Base-by-base conservation (phyloP, 169 alveolate species). In the Cyclospora cayetanensis region DNA sequence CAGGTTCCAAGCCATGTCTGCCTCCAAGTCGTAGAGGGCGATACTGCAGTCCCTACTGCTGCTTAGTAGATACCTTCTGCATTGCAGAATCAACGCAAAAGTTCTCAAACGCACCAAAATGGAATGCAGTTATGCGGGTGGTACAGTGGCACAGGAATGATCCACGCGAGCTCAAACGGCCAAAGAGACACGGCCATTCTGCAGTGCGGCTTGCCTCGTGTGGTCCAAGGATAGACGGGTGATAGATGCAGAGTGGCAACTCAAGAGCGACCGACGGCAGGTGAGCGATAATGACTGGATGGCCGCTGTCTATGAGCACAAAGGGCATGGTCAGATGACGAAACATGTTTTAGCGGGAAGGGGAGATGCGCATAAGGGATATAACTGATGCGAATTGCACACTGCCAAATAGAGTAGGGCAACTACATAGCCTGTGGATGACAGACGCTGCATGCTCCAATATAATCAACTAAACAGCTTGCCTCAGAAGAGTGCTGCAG, bases 31-130 rank as follows among this genome's bases (percentile, higher is more conserved):
- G 87, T 70, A 87, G 41, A 87, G 79, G 15, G 92, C 83, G 11
- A 87, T 55, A 15, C 79, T 43, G 79, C 92, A 77, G 70, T 87
- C 92, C 79, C 83, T 34, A 79, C 92, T 87, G 87, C 92, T 76
- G 39, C 88, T 72, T 25, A 87, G 92, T 77, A 87, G 35, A 42
- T 68, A 87, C 27, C 92, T 86, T 29, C 92, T 87, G 92, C 60
- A 63, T n/a, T 41, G 20, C 46, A 76, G 42, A 46, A 12, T 7
- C 20, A 20, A 37, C 60, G 25, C 37, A 37, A n/a, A 1, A 39
- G 0, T 35, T 72, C 83, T 37, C 41, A n/a, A n/a, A n/a, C n/a
- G 25, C 60, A 72, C 83, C 20, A 1, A 43, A n/a, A n/a, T n/a
- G n/a, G n/a, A n/a, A n/a, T n/a, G n/a, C n/a, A n/a, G n/a, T n/a